Percentiles rank a stretch among this genome's conserved stretches.
Conservation (phyloP, 495 filamentous ascomycete genomes). For the Xylaria scruposa region DNA sequence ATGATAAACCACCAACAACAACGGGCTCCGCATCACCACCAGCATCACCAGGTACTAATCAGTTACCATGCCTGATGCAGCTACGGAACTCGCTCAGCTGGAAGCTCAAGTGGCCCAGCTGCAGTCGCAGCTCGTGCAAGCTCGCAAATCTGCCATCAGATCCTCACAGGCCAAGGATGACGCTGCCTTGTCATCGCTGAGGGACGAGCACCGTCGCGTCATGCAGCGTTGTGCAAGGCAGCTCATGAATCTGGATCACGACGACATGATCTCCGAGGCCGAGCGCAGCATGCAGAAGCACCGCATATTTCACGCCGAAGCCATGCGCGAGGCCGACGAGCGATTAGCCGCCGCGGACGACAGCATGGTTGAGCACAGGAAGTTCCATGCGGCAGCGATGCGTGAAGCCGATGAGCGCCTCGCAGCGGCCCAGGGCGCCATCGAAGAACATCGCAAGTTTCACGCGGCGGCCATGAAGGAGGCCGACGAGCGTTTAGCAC, state of each 20-base stretch:
- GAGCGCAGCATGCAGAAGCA: slow-evolving; percentile 20
- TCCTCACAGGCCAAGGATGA: not conserved
- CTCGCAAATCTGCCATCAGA: not conserved
- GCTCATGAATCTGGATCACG: slow-evolving; percentile 6
- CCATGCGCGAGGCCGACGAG: slow-evolving; percentile 19
- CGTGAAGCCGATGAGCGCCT: slow-evolving; percentile 12
- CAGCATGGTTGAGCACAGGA: slow-evolving; percentile 17
- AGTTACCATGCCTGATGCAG: not conserved
- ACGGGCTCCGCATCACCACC: not conserved
- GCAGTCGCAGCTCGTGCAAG: slow-evolving; percentile 1
- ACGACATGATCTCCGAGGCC: slow-evolving; percentile 18
- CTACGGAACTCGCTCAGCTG: slow-evolving; percentile 2
- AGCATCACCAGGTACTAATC: not conserved
- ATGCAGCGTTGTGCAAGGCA: not conserved
- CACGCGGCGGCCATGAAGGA: slow-evolving; percentile 14
- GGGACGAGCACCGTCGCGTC: slow-evolving; percentile 6
- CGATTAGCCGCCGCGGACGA: slow-evolving; percentile 1
- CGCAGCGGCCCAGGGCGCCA: not conserved
- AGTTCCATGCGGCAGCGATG: slow-evolving; percentile 5
- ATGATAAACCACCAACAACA: not conserved
- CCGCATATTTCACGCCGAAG: slow-evolving; percentile 12
- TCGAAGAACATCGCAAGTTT: slow-evolving; percentile 10
- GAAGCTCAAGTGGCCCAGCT: slow-evolving; percentile 14
- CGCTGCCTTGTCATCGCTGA: not conserved
- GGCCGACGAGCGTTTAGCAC: slow-evolving; percentile 11